phyloP scores from a whole-genome alignment of 352 stramenopile species.

The Globisporangium okanoganense region DNA sequence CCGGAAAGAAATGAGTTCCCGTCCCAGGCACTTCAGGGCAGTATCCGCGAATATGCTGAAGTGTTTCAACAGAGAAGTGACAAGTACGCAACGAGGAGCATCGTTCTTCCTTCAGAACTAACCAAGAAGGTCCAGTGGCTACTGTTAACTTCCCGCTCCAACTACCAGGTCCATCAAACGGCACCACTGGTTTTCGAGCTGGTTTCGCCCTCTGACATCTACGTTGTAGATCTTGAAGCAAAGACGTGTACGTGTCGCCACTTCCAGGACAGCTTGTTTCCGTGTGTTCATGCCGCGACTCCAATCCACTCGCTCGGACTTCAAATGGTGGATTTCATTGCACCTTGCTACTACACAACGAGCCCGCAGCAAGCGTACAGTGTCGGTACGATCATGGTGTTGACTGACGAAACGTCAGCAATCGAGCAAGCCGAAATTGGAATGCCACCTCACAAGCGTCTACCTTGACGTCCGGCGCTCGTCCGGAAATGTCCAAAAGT shows the following conservation, averaged over 20 bases:
- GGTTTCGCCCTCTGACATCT: background rate
- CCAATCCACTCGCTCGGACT: background rate
- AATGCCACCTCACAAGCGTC: background rate
- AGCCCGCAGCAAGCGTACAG: background rate
- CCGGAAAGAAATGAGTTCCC: background rate
- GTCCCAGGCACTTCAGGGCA: background rate
- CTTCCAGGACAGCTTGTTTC: background rate
- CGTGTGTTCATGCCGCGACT: background rate
- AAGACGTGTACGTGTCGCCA: background rate
- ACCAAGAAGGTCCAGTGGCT: background rate
- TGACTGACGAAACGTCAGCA: background rate
- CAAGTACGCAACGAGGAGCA: background rate
- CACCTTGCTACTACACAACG: background rate
- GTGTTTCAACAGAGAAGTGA: background rate
- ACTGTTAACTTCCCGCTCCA: background rate
- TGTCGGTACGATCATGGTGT: background rate
- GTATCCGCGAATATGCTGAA: background rate
- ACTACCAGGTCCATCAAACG: background rate
- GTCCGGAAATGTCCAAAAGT: too few species aligned
- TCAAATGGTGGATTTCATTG: background rate
- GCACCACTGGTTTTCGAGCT: background rate
- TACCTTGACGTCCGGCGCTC: too few species aligned
- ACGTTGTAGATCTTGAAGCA: background rate
- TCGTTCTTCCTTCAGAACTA: background rate
- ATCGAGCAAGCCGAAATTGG: background rate